Evolutionary conservation across 2,329 filamentous ascomycete species (phyloP), one percentile per base, ranked within the genome.

Genomic region (Macroventuria anomochaeta): DNA sequence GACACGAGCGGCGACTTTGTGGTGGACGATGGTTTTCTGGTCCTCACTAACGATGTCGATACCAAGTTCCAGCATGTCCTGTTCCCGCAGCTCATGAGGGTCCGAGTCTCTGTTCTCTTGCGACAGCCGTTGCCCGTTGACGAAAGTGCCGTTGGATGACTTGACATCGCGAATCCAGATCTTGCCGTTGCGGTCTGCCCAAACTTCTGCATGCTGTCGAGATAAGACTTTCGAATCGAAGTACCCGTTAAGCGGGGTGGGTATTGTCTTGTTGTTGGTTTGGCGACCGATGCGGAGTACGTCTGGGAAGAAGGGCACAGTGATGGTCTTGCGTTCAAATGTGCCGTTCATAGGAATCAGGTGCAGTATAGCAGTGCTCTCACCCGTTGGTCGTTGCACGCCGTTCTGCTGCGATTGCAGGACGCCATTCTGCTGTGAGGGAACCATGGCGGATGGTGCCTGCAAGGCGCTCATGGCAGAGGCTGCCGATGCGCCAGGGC

Each of bases 1-100:
- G 50, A 99, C 92, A 72, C 96, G 96, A 50, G 95, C 93, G 17
- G 93, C 93, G 40, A 99, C 95, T 72, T 99, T 99, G 79, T 97
- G 95, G 71, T 99, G 95, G 12, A 99, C 93, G 23, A 99, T 92
- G 0, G 93, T 97, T 78, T 96, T 97, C 74, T 97, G 93, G 72
- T 99, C 95, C 74, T 99, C 95, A 75, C 91, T 96, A 44, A 99
- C 93, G 69, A 99, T 99, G 71, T 99, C 95, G 67, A 99, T 99
- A 50, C 95, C 95, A 29, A 99, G 83, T 72, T 99, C 95, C 46
- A 99, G 80, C 59, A 95, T 91, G 71, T 99, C 95, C 62, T 91
- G 88, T 55, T 93, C 92, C 68, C 93, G 88, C 28, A 99, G 80
- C 71, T 97, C 93, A 71, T 97, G 91, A 0, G 95, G 93, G 57